A percentile compares a stretch with the other conserved stretches of the same genome.
phyloP scores from a whole-genome alignment of 345 rosid genomes.

The Hirschfeldia incana region DNA sequence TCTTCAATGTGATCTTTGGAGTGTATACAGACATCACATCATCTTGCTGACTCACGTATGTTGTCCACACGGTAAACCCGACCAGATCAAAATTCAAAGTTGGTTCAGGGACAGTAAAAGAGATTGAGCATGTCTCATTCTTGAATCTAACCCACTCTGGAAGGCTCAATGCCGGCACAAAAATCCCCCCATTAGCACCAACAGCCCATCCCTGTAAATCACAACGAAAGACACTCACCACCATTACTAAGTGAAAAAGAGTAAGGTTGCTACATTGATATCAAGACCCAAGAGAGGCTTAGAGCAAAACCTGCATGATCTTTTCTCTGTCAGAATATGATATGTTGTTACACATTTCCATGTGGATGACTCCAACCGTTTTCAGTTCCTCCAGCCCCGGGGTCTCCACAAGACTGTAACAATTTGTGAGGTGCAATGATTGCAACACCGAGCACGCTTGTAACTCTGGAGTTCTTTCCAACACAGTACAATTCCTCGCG shows the following conservation, averaged over 20 bases:
- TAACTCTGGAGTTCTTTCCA: slow-evolving; percentile 28
- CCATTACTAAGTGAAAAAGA: neutral
- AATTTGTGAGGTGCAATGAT: slow-evolving; percentile 11
- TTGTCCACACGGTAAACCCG: slow-evolving; percentile 17
- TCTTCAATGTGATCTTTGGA: slow-evolving; percentile 24
- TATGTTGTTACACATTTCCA: slow-evolving; percentile 31
- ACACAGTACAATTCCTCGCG: slow-evolving; percentile 5
- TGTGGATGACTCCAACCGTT: slow-evolving; percentile 19
- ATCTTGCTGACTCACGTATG: slow-evolving; percentile 3
- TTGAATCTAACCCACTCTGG: slow-evolving; percentile 24
- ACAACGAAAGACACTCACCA: neutral
- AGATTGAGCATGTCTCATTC: neutral
- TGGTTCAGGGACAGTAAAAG: slow-evolving; percentile 26
- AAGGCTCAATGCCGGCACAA: slow-evolving; percentile 21
- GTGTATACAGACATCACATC: slow-evolving; percentile 4
- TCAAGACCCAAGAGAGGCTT: neutral
- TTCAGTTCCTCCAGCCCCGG: slow-evolving; percentile 22
- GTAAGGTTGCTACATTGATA: neutral
- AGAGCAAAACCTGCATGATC: slow-evolving; percentile 18
- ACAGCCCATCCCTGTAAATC: slow-evolving; percentile 21
- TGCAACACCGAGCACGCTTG: slow-evolving; percentile 4
- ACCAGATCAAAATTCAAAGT: neutral
- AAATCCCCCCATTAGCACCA: slow-evolving; percentile 7
- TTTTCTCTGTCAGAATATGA: neutral
- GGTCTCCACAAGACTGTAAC: neutral